phyloP scores from a whole-genome alignment of 2,329 filamentous ascomycete species.

The Monilinia polystroma region DNA sequence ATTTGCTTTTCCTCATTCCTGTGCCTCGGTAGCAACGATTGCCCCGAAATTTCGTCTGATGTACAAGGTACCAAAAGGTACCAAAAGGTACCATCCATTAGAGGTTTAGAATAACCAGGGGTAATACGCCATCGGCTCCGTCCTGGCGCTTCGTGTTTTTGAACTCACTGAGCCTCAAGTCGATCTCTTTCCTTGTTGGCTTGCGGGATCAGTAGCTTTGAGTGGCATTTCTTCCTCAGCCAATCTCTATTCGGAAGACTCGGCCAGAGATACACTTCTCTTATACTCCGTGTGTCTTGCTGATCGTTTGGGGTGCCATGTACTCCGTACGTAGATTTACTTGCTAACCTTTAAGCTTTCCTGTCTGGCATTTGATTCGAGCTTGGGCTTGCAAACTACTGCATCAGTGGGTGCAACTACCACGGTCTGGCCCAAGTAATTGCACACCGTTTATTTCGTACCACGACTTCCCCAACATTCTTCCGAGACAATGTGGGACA shows the following conservation, averaged over 20 bases:
- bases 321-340: background rate
- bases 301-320: background rate
- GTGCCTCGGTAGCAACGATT: conserved; percentile 7
- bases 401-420: background rate
- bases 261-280: conserved; percentile 1
- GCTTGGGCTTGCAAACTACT: background rate
- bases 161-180: conserved; percentile 15
- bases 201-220: background rate
- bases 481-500: conserved; percentile 5
- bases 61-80: conserved; percentile 2
- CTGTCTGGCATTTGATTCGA: background rate
- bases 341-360: background rate
- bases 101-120: conserved; percentile 8
- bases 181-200: background rate
- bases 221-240: background rate
- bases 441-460: conserved; percentile 12
- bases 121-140: conserved; percentile 8
- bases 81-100: conserved; percentile 11
- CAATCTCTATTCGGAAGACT: background rate
- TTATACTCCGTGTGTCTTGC: background rate
- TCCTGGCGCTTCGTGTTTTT: conserved; percentile 13
- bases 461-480: conserved; percentile 15
- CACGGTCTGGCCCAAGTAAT: conserved; percentile 8
- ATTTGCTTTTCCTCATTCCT: background rate
- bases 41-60: conserved; percentile 8